phyloP scores from a whole-genome alignment of 768 basidiomycete genomes.

The Serendipita indica region DNA sequence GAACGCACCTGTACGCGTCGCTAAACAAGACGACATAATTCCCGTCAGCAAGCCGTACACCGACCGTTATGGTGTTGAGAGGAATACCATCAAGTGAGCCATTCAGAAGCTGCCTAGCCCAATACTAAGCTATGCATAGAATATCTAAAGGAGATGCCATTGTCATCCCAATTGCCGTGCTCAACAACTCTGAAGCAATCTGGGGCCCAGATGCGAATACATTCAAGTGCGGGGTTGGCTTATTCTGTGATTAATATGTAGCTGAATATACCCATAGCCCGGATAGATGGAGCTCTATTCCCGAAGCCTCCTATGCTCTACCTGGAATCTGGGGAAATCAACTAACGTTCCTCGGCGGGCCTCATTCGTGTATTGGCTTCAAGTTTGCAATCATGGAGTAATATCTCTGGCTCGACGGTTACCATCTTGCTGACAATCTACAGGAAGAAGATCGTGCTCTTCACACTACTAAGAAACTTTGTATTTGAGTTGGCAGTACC shows the following conservation, averaged over 20 bases:
- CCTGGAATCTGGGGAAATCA: constrained; percentile 8
- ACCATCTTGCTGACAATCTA: background rate
- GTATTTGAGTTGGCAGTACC: constrained; percentile 7
- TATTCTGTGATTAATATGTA: background rate
- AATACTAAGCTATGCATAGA: background rate
- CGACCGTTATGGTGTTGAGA: constrained; percentile 15
- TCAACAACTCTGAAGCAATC: constrained; percentile 20
- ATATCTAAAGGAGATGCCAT: constrained; percentile 16
- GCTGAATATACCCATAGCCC: background rate
- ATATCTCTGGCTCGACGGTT: background rate
- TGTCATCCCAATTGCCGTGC: constrained; percentile 19
- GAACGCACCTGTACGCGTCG: constrained; percentile 17
- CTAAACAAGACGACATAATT: constrained; percentile 20
- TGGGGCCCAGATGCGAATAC: constrained; percentile 26
- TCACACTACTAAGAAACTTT: background rate
- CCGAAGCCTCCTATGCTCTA: background rate
- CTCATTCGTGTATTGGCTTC: constrained; percentile 10
- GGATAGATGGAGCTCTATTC: background rate
- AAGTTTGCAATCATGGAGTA: constrained; percentile 10
- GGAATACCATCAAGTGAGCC: constrained; percentile 14
- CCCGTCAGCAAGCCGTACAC: constrained; percentile 19
- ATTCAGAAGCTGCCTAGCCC: background rate
- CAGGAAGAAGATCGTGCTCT: constrained; percentile 4
- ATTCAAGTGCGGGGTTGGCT: constrained; percentile 18
- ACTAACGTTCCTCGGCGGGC: constrained; percentile 10